Percentiles rank a stretch among this genome's conserved stretches.
phyloP scores from a whole-genome alignment of 768 basidiomycete genomes.

The Leccinum subgranulosum region DNA sequence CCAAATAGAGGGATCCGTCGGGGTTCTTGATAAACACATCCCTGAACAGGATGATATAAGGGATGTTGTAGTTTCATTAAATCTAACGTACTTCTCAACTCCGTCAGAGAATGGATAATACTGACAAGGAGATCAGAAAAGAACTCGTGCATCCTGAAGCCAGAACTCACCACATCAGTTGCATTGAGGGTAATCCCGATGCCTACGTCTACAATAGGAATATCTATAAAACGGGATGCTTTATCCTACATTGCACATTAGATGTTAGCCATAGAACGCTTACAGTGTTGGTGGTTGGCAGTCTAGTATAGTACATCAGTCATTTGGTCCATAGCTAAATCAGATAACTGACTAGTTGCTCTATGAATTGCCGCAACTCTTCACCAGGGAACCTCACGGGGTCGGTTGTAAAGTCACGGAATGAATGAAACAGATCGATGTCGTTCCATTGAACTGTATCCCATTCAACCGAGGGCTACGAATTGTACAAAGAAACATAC shows the following conservation, averaged over 20 bases:
- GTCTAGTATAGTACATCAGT: slow-evolving; percentile 18
- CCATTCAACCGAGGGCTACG: background rate
- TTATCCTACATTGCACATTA: background rate
- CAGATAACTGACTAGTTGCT: slow-evolving; percentile 46
- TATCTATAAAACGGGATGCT: slow-evolving; percentile 39
- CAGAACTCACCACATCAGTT: slow-evolving; percentile 56
- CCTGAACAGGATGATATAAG: slow-evolving; percentile 30
- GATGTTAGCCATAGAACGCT: background rate
- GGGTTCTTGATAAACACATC: slow-evolving; percentile 73
- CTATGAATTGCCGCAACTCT: slow-evolving; percentile 52
- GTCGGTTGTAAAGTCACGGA: slow-evolving; percentile 68
- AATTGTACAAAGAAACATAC: slow-evolving; percentile 27
- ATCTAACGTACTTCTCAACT: slow-evolving; percentile 45
- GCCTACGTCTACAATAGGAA: slow-evolving; percentile 72
- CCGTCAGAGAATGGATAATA: slow-evolving; percentile 69
- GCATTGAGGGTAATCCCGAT: slow-evolving; percentile 54
- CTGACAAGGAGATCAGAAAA: slow-evolving; percentile 31
- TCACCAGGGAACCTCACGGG: slow-evolving; percentile 59
- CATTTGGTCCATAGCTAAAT: background rate
- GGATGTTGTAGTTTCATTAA: background rate
- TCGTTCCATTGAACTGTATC: slow-evolving; percentile 72
- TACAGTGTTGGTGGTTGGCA: slow-evolving; percentile 31
- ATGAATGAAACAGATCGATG: slow-evolving; percentile 69
- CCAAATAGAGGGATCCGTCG: slow-evolving; percentile 68
- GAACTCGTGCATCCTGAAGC: background rate